Base-by-base conservation (phyloP, 352 stramenopile species). In the Plasmopara halstedii region DNA sequence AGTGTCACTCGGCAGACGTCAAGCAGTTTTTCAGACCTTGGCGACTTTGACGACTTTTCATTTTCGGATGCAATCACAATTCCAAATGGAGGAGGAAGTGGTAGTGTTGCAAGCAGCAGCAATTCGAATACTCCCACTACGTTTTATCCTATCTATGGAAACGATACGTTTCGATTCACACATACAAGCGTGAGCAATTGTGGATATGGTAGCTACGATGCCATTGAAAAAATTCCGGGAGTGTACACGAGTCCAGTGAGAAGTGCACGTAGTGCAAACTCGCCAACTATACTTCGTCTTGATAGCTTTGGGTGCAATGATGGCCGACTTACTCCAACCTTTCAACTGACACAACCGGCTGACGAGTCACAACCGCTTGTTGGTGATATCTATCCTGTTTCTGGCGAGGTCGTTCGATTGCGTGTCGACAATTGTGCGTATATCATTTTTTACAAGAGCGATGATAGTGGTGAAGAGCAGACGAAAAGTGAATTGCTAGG, bases 361-460 rank as follows among this genome's bases (percentile, higher is more conserved):
- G 75, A 88, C 40, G 77, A 88, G 42, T 73, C 66, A 1, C 70
- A 87, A 21, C 71, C 76, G 13, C 50, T 88, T 6, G 69, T 82
- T 20, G 77, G 72, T 10, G 53, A 66, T 20, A 88, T 89, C 33
- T 88, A 80, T 31, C 76, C 78, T 0, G 51, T 91, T n/a, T 56
- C 73, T 25, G 82, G 82, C 3, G 82, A 94, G 45, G 58, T 86
- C 27, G 47, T 91, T 18, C 71, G 72, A 4, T 64, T 87, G 45
- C 78, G 73, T 38, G 72, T 82, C 20, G 82, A 91, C 18, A 83
- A 83, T 33, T 73, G 65, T 13, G 77, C 82, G 8, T 94, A 94
- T 54, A 94, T 94, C 38, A 89, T 94, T 31, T 94, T 91, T 35
- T 94, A 91, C 65, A 93, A 93, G 55, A 67, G 56, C 8, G 75